Evolutionary conservation across 108 stramenopile species (phyloP).

Genomic region (Nitzschia sp.): DNA sequence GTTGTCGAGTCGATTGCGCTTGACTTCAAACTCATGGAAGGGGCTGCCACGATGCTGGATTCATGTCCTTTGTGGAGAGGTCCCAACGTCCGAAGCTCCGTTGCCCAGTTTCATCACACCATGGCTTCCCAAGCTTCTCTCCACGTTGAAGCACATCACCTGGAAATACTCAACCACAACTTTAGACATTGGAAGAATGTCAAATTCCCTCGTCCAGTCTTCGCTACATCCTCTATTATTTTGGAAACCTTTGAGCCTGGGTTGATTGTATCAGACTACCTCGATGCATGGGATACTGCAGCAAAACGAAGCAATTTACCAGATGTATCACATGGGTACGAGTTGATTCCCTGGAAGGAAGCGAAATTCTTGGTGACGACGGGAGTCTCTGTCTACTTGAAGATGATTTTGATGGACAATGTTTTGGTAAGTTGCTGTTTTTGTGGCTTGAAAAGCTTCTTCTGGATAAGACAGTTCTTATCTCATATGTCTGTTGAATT

Average conservation of each 20-base stretch:
- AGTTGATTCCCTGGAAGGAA: constrained; percentile 38
- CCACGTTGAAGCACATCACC: constrained; percentile 73
- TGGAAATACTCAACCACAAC: constrained; percentile 69
- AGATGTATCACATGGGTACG: not conserved
- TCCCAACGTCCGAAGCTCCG: constrained; percentile 42
- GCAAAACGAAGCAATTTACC: constrained; percentile 2
- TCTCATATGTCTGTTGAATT: not conserved
- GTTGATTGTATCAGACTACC: constrained; percentile 30
- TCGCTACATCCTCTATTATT: constrained; percentile 45
- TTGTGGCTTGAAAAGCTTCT: too few species aligned
- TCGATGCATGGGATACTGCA: constrained; percentile 36
- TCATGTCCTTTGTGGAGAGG: constrained; percentile 56
- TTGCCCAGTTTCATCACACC: constrained; percentile 81
- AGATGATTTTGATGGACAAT: constrained; percentile 84
- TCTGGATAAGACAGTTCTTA: too few species aligned
- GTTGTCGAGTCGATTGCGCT: constrained; percentile 69
- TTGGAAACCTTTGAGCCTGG: constrained; percentile 69
- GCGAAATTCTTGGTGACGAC: constrained; percentile 65
- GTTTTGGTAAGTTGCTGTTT: constrained; percentile 45
- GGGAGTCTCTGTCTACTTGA: constrained; percentile 78
- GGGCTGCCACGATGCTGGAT: constrained; percentile 50
- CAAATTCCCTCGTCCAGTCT: constrained; percentile 58
- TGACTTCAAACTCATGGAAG: constrained; percentile 79
- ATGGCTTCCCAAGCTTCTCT: constrained; percentile 79
- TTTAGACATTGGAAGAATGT: constrained; percentile 63